A percentile compares a stretch with the other conserved stretches of the same genome.
Evolutionary conservation across 148 eudicot genomes (phyloP).

Genomic region (Bassia scoparia): DNA sequence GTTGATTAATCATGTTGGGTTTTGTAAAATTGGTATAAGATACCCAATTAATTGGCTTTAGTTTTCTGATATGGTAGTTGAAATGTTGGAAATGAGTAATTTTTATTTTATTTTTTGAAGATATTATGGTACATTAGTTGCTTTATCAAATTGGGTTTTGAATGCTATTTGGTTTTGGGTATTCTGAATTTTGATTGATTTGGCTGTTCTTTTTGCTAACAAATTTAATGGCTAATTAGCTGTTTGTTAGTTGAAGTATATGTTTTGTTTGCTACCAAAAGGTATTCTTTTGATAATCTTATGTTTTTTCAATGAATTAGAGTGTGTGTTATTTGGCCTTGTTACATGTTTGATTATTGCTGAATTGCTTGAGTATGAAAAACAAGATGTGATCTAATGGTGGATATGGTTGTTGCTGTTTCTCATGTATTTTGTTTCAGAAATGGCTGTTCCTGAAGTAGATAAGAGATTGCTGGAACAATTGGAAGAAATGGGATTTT

Average conservation of each 20-base stretch:
- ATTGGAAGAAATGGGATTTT: conserved; percentile 76
- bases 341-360: neutral
- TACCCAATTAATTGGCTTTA: no score
- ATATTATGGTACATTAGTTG: neutral
- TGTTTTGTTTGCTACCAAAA: neutral
- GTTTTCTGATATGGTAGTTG: no score
- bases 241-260: neutral
- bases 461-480: conserved; percentile 47
- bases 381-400: neutral
- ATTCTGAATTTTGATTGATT: neutral
- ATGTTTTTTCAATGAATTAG: neutral
- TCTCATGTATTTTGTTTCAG: conserved; percentile 19
- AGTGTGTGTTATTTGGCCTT: neutral
- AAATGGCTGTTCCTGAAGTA: conserved; percentile 72
- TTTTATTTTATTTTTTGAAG: neutral
- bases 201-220: no score
- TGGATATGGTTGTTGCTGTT: neutral
- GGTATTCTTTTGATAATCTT: neutral
- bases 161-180: neutral
- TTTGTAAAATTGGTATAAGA: no score
- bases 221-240: no score
- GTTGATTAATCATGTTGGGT: neutral
- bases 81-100: neutral
- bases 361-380: neutral
- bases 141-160: neutral